Evolutionary conservation across 2,329 filamentous ascomycete genomes (phyloP).

Genomic region (Sclerotinia spermophila): DNA sequence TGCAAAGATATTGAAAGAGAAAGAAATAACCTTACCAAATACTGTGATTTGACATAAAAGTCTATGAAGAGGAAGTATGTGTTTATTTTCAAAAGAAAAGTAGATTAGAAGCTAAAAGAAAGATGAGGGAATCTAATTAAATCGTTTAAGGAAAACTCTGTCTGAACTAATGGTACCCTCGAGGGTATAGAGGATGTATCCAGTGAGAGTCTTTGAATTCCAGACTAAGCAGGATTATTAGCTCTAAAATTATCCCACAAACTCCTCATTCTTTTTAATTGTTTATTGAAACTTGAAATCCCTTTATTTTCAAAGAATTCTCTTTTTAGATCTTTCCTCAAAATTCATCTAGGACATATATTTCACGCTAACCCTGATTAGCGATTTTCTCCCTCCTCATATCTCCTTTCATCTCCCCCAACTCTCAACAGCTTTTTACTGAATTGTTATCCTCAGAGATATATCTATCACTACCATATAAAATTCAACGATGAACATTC

Average conservation of each 20-base stretch:
- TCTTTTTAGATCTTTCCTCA: neutral
- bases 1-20: neutral
- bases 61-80: neutral
- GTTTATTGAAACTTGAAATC: neutral
- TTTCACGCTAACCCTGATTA: neutral
- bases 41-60: neutral
- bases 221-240: neutral
- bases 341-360: neutral
- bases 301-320: neutral
- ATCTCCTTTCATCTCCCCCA: neutral
- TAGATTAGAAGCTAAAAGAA: neutral
- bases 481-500: too few relatives aligned
- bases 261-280: neutral
- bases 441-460: neutral
- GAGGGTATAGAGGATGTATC: neutral
- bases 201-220: neutral
- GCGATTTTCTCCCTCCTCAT: neutral
- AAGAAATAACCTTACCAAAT: neutral
- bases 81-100: neutral
- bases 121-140: neutral
- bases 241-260: neutral
- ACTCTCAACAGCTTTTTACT: neutral
- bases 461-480: neutral
- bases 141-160: neutral
- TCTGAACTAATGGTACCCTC: constrained; percentile 1